Conservation (phyloP, 208 protist genomes). For the Wallacemonas collosoma region DNA sequence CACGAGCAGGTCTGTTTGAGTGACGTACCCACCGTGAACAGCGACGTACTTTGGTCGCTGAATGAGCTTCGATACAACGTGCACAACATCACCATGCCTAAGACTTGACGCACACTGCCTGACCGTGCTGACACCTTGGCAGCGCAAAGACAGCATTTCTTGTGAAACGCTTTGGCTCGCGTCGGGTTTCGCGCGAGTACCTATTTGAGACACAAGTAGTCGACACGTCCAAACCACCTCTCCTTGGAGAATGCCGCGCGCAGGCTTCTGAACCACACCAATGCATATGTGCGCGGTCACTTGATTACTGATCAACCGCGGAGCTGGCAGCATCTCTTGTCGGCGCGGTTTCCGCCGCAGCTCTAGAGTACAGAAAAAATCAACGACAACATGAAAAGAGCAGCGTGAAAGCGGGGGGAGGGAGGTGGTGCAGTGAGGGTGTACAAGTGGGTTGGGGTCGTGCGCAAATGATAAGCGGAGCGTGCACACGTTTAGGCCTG, state of each 20-base stretch:
- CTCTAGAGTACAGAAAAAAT: not conserved
- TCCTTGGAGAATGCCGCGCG: slow-evolving; percentile 57
- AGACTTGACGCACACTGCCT: slow-evolving; percentile 59
- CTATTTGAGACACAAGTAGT: slow-evolving; percentile 71
- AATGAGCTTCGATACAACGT: slow-evolving; percentile 81
- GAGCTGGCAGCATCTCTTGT: not conserved
- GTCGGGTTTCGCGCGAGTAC: slow-evolving; percentile 31
- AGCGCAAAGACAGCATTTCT: slow-evolving; percentile 53
- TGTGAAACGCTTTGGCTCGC: slow-evolving; percentile 32
- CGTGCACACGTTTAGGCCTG: too few species aligned
- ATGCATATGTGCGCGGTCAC: slow-evolving; percentile 66
- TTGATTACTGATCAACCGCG: slow-evolving; percentile 27
- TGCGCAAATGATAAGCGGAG: too few species aligned
- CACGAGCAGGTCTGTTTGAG: slow-evolving; percentile 76
- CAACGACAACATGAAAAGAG: not conserved
- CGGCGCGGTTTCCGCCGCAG: too few species aligned
- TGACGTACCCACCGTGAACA: slow-evolving; percentile 76
- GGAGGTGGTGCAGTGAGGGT: not conserved
- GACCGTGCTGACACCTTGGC: slow-evolving; percentile 53
- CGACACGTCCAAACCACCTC: slow-evolving; percentile 77
- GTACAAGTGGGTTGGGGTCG: not conserved
- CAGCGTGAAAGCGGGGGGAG: not conserved
- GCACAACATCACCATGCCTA: slow-evolving; percentile 65
- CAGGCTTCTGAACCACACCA: slow-evolving; percentile 73
- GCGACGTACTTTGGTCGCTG: slow-evolving; percentile 74